Evolutionary conservation across 805 yeast genomes (phyloP).

Genomic region (Lachancea mirantina): DNA sequence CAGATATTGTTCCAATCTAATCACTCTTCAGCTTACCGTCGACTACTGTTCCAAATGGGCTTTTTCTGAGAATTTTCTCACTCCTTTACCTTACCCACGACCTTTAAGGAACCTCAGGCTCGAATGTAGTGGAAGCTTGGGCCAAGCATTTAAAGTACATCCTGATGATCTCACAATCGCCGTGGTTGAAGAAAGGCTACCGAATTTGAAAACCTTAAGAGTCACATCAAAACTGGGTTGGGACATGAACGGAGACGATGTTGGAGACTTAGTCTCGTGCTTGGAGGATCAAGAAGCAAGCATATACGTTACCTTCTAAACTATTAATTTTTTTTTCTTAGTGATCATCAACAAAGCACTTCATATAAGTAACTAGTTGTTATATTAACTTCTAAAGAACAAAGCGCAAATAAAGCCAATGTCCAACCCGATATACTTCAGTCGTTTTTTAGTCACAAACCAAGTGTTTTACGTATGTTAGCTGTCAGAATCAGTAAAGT

Average conservation of each 20-base stretch:
- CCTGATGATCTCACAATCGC: slow-evolving; percentile 89
- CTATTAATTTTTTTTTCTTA: slow-evolving; percentile 13
- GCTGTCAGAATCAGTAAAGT: background rate
- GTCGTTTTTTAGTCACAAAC: slow-evolving; percentile 30
- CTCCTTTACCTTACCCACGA: slow-evolving; percentile 23
- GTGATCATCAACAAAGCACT: background rate
- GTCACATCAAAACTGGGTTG: slow-evolving; percentile 80
- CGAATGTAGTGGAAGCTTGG: slow-evolving; percentile 81
- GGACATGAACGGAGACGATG: slow-evolving; percentile 59
- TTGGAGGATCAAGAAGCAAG: slow-evolving; percentile 75
- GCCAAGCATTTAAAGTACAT: slow-evolving; percentile 73
- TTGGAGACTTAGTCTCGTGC: slow-evolving; percentile 55
- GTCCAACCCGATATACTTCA: slow-evolving; percentile 23
- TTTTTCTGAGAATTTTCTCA: slow-evolving; percentile 41
- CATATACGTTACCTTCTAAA: slow-evolving; percentile 56
- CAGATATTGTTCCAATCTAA: slow-evolving; percentile 66
- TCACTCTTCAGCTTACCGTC: slow-evolving; percentile 59
- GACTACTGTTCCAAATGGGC: slow-evolving; percentile 59
- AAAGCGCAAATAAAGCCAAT: slow-evolving; percentile 1
- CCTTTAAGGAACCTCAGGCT: slow-evolving; percentile 54
- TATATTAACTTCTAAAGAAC: too few species aligned
- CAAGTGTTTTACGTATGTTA: slow-evolving; percentile 28
- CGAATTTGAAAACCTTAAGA: slow-evolving; percentile 53
- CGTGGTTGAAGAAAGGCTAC: slow-evolving; percentile 68
- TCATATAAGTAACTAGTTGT: too few species aligned